Evolutionary conservation across 805 yeast species (phyloP).

Genomic region (Komagataella populi): DNA sequence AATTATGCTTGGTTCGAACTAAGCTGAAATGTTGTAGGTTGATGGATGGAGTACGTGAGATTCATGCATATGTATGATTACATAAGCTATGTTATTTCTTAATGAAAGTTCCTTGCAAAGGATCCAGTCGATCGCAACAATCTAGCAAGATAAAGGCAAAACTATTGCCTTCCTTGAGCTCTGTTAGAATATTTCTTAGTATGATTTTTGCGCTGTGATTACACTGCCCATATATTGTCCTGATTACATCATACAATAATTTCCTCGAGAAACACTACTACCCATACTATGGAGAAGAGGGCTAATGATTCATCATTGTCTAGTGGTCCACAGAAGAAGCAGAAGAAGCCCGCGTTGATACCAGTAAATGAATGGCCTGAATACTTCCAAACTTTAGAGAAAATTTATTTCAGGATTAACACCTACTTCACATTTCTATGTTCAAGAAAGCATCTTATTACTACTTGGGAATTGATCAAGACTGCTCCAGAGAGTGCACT

Average conservation of each 20-base stretch:
- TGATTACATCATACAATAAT: not conserved
- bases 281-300: not conserved
- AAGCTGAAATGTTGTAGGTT: not conserved
- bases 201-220: not conserved
- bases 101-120: not conserved
- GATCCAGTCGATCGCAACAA: too few relatives aligned
- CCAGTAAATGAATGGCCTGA: slow-evolving; percentile 13
- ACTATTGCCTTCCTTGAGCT: too few relatives aligned
- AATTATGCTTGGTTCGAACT: not conserved
- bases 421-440: slow-evolving; percentile 52
- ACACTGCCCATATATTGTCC: not conserved
- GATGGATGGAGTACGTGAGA: not conserved
- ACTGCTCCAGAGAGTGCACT: slow-evolving; percentile 38
- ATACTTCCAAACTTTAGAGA: slow-evolving; percentile 25
- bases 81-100: too few relatives aligned
- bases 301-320: not conserved
- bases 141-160: too few relatives aligned
- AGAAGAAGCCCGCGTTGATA: not conserved
- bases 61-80: not conserved
- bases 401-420: slow-evolving; percentile 36
- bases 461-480: slow-evolving; percentile 39
- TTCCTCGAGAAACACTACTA: not conserved
- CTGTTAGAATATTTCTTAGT: too few relatives aligned
- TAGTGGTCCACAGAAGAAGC: not conserved
- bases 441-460: slow-evolving; percentile 44